Conservation (phyloP, 352 stramenopile species). For the Globisporangium splendens region DNA sequence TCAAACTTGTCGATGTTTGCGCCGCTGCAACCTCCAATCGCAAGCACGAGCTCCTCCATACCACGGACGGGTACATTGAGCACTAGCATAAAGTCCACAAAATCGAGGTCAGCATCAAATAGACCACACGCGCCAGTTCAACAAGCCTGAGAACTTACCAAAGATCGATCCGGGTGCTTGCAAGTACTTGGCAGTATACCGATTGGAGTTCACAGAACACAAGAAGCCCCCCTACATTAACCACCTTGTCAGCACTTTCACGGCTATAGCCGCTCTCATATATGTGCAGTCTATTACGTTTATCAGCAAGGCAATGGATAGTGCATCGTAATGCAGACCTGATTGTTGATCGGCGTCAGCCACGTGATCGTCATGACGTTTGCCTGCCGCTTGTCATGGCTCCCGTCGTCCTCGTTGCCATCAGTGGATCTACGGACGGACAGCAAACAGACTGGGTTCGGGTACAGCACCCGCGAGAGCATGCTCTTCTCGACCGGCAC, state of each 20-base stretch:
- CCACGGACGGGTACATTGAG: constrained; percentile 68
- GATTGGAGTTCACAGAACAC: constrained; percentile 74
- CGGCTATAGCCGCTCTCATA: no score
- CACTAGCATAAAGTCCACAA: constrained; percentile 26
- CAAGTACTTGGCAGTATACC: constrained; percentile 64
- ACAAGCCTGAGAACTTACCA: constrained; percentile 30
- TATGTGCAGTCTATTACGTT: no score
- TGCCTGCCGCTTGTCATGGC: constrained; percentile 20
- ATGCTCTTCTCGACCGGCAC: constrained; percentile 60
- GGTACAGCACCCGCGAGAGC: constrained; percentile 75
- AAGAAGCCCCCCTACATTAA: constrained; percentile 59
- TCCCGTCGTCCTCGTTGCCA: background rate
- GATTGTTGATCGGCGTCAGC: constrained; percentile 87
- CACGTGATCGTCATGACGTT: constrained; percentile 86
- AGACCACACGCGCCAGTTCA: background rate
- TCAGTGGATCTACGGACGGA: constrained; percentile 18
- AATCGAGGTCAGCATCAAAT: background rate
- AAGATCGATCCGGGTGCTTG: constrained; percentile 46
- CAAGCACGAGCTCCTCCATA: constrained; percentile 76
- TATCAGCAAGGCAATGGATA: no score
- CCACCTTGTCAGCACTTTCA: background rate
- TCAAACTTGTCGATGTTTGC: constrained; percentile 61
- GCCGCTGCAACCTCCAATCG: constrained; percentile 62
- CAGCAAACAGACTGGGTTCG: constrained; percentile 80
- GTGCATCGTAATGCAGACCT: constrained; percentile 27